Evolutionary conservation across 1,139 yeast genomes (phyloP), one percentile per base, ranked within the genome.

Genomic region (Geotrichum europaeum): DNA sequence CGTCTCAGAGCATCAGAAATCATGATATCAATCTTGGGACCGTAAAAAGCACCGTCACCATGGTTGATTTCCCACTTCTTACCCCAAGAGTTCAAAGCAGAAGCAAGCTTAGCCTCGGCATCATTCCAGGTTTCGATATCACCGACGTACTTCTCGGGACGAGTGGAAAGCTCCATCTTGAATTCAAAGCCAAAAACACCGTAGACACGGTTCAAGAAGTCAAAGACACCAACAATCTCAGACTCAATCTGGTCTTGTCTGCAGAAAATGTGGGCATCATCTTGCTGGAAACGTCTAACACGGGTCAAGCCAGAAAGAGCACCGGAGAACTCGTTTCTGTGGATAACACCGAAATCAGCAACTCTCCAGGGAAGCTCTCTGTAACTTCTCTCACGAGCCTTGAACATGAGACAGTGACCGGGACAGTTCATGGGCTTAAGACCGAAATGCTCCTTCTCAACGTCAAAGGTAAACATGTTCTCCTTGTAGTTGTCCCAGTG

Each of bases 11-110:
- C 95, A 75, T 94, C 99, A 66, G 91, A 84, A 71, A 94, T 86
- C 84, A 87, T 84, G 70, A 94, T 87, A 78, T 94, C 99, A 72
- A 94, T 94, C 82, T 94, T 94, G 70, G 99, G 99, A 63, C 99
- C 99, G 76, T 94, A 94, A 80, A 94, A 94, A 51, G 99, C 99
- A 75, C 99, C 99, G 74, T 94, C 98, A 71, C 96, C 97, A 63
- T 90, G 92, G 77, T 92, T 90, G 68, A 92, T 76, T 71, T 86
- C 89, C 98, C 98, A 94, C 62, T 84, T 80, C 65, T 89, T 91
- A 65, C 89, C 85, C 79, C 91, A 91, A 49, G 79, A 79, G 74
- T 87, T 82, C 70, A 91, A 81, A 52, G 96, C 95, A 62, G 78
- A 75, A 70, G 84, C 88, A 71, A 94, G 83, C 72, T 85, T 87